Base-by-base conservation (phyloP, 768 basidiomycete genomes). In the Boletus barrowsii region DNA sequence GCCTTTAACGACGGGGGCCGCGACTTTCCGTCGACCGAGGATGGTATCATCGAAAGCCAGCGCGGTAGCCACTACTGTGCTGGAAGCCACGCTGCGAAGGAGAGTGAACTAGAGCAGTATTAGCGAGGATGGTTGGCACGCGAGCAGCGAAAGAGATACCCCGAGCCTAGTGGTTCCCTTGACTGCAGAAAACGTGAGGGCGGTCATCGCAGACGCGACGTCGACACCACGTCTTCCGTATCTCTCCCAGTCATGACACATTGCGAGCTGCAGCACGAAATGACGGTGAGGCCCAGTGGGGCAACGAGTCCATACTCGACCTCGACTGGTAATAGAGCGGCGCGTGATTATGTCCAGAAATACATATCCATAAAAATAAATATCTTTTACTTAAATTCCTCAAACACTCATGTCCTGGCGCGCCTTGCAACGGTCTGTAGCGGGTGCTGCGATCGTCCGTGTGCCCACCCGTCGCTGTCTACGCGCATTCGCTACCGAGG, bases 151-250 rank as follows among this genome's bases (percentile, higher is more conserved):
- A 51, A 14, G 33, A 57, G 36, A 55, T 68, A 90, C 88, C 54
- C 87, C 86, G 50, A 91, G 72, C 55, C 79, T 80, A 11, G 90
- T 91, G 33, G 83, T 78, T 15, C 72, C 71, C 68, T 87, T 90
- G 9, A 79, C 87, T 10, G 82, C 82, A 24, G 76, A 79, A 61
- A 92, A 92, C 20, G 85, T 82, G 43, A 87, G 53, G n/a, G 81
- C 75, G 35, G 83, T 77, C 18, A 83, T 78, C 43, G 81, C 69
- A 9, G 85, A 84, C 10, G 87, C 89, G 40, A 84, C 69, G 62
- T 88, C 86, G 53, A 90, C 75, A 52, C 84, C 78, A 60, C 83
- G 76, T 64, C 87, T 78, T 32, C 74, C 67, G 47, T 67, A 74
- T 57, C 66, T 73, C 64, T 76, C 72, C 71, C 74, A 76, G 57